Conservation (phyloP, 2,329 filamentous ascomycete genomes). For the Myrmaecium sp. region DNA sequence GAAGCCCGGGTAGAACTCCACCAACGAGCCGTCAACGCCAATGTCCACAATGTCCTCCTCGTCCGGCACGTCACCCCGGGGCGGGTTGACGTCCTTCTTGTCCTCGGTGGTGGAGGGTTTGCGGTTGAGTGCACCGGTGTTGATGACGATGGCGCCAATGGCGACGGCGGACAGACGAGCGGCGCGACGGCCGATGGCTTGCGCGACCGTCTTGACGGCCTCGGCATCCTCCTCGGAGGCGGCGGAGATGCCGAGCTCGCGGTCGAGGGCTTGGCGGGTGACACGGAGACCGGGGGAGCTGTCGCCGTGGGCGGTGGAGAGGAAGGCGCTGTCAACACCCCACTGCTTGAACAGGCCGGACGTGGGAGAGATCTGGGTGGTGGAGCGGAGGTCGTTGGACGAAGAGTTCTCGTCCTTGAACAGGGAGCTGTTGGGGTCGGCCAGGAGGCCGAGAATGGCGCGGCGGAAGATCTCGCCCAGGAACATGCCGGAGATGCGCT, state of each 20-base stretch:
- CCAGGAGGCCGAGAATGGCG: slow-evolving; percentile 54
- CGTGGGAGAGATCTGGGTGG: slow-evolving; percentile 47
- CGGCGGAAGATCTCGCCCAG: slow-evolving; percentile 81
- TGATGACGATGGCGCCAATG: slow-evolving; percentile 67
- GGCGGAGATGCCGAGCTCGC: slow-evolving; percentile 57
- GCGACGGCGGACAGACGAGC: slow-evolving; percentile 78
- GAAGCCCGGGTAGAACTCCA: slow-evolving; percentile 92
- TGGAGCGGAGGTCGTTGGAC: slow-evolving; percentile 49
- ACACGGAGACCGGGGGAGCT: slow-evolving; percentile 52
- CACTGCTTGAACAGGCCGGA: slow-evolving; percentile 62
- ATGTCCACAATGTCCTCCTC: slow-evolving; percentile 65
- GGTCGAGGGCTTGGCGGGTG: slow-evolving; percentile 63
- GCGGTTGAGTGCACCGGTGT: slow-evolving; percentile 50
- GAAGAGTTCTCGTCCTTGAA: slow-evolving; percentile 63
- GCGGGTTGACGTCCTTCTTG: slow-evolving; percentile 16
- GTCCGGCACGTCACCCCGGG: slow-evolving; percentile 13
- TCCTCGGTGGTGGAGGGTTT: slow-evolving; percentile 18
- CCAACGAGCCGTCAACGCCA: slow-evolving; percentile 83
- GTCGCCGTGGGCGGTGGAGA: slow-evolving; percentile 76
- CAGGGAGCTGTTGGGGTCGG: slow-evolving; percentile 47
- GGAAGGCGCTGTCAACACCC: slow-evolving; percentile 80
- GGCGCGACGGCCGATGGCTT: slow-evolving; percentile 73
- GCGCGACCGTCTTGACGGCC: slow-evolving; percentile 68
- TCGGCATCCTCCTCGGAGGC: slow-evolving; percentile 70
- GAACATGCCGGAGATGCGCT: slow-evolving; percentile 97